A percentile compares a stretch with the other conserved stretches of the same genome.
Evolutionary conservation across 129 eudicot species (phyloP).

Genomic region (Deinandra increscens): DNA sequence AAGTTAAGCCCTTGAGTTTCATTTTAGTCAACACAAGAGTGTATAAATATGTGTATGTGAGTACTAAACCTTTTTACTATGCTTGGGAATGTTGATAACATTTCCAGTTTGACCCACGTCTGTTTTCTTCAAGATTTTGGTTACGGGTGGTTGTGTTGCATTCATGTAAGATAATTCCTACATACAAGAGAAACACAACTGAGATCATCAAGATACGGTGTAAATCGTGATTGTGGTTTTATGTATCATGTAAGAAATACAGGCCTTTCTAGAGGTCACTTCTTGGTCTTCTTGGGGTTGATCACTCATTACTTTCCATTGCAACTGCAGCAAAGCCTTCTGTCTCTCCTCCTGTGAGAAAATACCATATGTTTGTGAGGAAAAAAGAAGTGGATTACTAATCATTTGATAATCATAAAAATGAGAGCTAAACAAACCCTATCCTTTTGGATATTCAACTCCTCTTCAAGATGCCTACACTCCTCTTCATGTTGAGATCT

Average conservation of each 20-base stretch:
- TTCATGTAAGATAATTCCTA: constrained; percentile 22
- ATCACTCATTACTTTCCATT: constrained; percentile 88
- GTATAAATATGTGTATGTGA: constrained; percentile 10
- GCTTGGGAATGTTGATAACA: constrained; percentile 65
- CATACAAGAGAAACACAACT: constrained; percentile 4
- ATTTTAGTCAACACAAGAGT: not conserved
- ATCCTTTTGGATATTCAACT: constrained; percentile 71
- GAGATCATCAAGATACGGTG: not conserved
- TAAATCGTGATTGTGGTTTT: not conserved
- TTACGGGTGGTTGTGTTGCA: constrained; percentile 59
- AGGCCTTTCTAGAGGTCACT: constrained; percentile 79
- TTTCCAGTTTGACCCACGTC: constrained; percentile 58
- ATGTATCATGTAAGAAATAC: constrained; percentile 3
- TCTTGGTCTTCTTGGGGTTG: constrained; percentile 83
- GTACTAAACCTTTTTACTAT: constrained; percentile 70
- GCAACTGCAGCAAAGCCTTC: constrained; percentile 78
- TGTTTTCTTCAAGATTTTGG: constrained; percentile 56
- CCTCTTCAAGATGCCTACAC: constrained; percentile 84
- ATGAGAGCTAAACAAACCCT: constrained; percentile 42
- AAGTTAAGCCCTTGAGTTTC: not conserved
- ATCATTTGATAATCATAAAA: not conserved
- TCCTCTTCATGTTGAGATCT: constrained; percentile 84
- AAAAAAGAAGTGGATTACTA: constrained; percentile 1
- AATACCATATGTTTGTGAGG: not conserved
- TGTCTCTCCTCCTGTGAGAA: constrained; percentile 86